Evolutionary conservation across 768 basidiomycete species (phyloP).

Genomic region (Coprinopsis sp.): DNA sequence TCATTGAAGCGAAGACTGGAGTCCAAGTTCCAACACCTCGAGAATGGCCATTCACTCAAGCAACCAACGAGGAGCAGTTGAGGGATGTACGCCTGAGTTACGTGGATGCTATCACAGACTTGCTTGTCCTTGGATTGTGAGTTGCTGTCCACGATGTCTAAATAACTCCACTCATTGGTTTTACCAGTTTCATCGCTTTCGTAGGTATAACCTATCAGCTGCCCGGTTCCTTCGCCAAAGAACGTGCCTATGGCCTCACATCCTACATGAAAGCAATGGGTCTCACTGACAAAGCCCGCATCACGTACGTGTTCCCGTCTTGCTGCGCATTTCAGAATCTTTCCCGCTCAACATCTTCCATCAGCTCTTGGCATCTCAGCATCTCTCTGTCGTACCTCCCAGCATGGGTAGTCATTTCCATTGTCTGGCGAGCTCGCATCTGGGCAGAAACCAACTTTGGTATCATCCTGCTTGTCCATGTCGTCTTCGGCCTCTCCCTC

Average conservation of each 20-base stretch:
- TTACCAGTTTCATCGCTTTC: conserved; percentile 58
- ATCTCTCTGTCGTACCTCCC: conserved; percentile 67
- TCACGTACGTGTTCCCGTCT: conserved; percentile 36
- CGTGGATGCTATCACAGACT: conserved; percentile 52
- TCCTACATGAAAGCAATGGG: conserved; percentile 81
- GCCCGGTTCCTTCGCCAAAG: conserved; percentile 63
- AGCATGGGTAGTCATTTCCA: conserved; percentile 64
- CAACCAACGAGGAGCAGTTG: conserved; percentile 60
- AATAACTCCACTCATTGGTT: not conserved
- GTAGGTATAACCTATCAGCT: conserved; percentile 76
- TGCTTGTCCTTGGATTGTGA: conserved; percentile 67
- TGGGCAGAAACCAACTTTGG: conserved; percentile 57
- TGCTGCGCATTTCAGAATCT: not conserved
- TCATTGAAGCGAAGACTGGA: conserved; percentile 66
- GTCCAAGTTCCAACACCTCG: conserved; percentile 49
- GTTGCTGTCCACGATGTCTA: conserved; percentile 15
- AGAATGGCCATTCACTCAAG: conserved; percentile 69
- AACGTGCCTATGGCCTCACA: conserved; percentile 61
- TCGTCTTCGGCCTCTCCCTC: conserved; percentile 62
- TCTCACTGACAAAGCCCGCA: conserved; percentile 62
- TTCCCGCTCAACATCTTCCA: conserved; percentile 23
- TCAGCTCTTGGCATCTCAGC: conserved; percentile 63
- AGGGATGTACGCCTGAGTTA: conserved; percentile 56
- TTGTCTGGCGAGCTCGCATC: conserved; percentile 65
- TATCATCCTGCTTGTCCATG: conserved; percentile 57